Percentiles rank a stretch among this genome's conserved stretches.
Conservation (phyloP, 2,329 filamentous ascomycete species). For the Blastomyces emzantsi region DNA sequence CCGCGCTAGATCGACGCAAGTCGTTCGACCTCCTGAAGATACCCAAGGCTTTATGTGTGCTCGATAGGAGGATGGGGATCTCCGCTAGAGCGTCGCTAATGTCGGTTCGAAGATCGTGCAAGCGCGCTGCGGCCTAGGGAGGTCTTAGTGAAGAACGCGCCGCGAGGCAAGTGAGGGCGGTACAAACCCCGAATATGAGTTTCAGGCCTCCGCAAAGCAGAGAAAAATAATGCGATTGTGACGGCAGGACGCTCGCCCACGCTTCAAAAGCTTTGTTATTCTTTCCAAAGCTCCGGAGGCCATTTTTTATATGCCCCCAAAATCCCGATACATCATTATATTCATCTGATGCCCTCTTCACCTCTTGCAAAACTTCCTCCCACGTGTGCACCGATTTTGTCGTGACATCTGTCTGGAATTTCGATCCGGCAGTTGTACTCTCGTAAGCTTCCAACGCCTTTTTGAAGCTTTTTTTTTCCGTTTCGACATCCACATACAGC, state of each 20-base stretch:
- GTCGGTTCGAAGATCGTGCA: constrained; percentile 6
- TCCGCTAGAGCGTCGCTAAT: constrained; percentile 3
- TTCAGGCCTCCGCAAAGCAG: constrained; percentile 2
- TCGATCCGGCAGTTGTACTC: constrained; percentile 2
- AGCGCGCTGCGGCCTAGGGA: not conserved
- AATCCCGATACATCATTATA: not conserved
- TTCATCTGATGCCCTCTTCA: not conserved
- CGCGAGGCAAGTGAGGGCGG: not conserved
- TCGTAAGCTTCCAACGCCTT: constrained; percentile 5
- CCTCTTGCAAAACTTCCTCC: constrained; percentile 5
- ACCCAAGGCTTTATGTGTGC: constrained; percentile 1
- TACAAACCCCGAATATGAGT: constrained; percentile 5
- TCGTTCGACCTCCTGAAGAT: constrained; percentile 3
- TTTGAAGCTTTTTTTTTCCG: constrained; percentile 3
- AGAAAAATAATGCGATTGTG: constrained; percentile 5
- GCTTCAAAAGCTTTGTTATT: constrained; percentile 5
- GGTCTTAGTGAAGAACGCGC: not conserved
- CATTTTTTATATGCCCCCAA: constrained; percentile 4
- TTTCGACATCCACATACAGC: constrained; percentile 3
- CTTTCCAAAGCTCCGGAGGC: not conserved
- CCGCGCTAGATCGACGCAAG: constrained; percentile 4
- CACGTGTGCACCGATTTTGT: constrained; percentile 1
- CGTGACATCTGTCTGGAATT: constrained; percentile 4
- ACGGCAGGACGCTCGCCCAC: not conserved
- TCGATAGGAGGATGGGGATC: constrained; percentile 1